A percentile compares a stretch with the other conserved stretches of the same genome.
Evolutionary conservation across 768 basidiomycete genomes (phyloP).

Genomic region (Tephrocybe sp.): DNA sequence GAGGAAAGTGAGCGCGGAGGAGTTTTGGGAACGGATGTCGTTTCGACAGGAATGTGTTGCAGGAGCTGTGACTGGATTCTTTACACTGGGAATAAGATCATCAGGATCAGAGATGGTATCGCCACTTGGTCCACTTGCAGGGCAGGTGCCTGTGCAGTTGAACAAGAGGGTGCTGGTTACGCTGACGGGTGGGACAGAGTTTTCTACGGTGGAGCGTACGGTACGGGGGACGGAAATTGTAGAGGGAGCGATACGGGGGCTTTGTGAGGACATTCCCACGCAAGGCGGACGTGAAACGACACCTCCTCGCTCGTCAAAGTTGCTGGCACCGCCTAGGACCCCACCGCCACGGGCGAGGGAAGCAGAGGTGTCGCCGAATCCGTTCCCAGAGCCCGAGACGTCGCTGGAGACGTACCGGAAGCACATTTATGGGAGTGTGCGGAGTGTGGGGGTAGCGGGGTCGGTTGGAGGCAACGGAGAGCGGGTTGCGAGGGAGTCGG

Average conservation of each 20-base stretch:
- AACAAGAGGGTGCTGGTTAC: constrained; percentile 68
- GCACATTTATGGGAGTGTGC: constrained; percentile 59
- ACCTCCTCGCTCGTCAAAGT: no score
- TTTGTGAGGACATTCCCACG: constrained; percentile 58
- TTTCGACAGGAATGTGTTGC: constrained; percentile 92
- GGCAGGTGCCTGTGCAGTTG: constrained; percentile 63
- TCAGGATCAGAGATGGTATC: no score
- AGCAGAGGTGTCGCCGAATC: constrained; percentile 66
- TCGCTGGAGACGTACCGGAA: constrained; percentile 59
- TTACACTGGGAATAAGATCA: constrained; percentile 55
- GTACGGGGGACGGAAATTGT: constrained; percentile 69
- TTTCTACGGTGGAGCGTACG: constrained; percentile 63
- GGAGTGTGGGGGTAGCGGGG: constrained; percentile 45
- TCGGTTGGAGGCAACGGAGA: neutral
- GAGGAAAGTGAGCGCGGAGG: constrained; percentile 58
- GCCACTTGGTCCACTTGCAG: constrained; percentile 49
- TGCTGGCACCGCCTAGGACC: no score
- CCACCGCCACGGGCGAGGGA: no score
- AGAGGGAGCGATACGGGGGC: constrained; percentile 62
- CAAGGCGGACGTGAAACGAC: no score
- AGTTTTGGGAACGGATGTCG: constrained; percentile 98
- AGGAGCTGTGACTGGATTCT: constrained; percentile 92
- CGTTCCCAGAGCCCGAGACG: constrained; percentile 63
- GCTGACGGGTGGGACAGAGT: constrained; percentile 74
- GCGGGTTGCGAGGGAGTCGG: neutral